Evolutionary conservation across 768 basidiomycete genomes (phyloP), one percentile per base, ranked within the genome.

Genomic region (Mycena venus): DNA sequence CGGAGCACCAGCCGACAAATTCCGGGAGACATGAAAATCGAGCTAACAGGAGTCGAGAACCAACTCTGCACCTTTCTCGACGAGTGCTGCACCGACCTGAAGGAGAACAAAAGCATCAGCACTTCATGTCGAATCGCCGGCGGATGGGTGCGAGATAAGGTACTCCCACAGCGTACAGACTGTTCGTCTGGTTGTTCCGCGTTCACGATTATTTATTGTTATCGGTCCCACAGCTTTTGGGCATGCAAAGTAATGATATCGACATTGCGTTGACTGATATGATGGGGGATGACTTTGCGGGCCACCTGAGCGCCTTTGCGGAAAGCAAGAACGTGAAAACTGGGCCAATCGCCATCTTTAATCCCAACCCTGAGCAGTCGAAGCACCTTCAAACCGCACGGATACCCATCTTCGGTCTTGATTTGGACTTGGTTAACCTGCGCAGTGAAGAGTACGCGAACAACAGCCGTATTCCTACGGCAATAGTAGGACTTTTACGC

Each of bases 71-170:
- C 85, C 3, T 87, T 97, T n/a, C 88, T 99, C 65, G 92, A 97
- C 80, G 92, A 93, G 70, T 98, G 94, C 80, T 90, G 93, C 8
- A 83, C 81, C 17, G 84, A 89, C 76, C 84, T 93, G 76, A 88
- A 86, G 69, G 81, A 85, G 68, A 86, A 89, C 38, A 87, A 90
- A 62, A 88, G 87, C 12, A 86, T 91, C 25, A 82, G 83, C 6
- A 92, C 91, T 0, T 88, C 90, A 1, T 98, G 98, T 81, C 90
- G 98, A 77, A 95, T 99, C 58, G 98, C 97, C 14, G 98, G 98
- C 21, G 98, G 98, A 23, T 99, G 98, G 98, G 98, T 99, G 55
- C 88, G 98, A 79, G 98, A 99, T 83, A 99, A 99, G 93, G 98
- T 97, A 60, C 19, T 27, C 15, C 25, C 6, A 10, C 49, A 25